A percentile compares a stretch with the other conserved stretches of the same genome.
Conservation (phyloP, 345 rosid genomes). For the Syzygium jambos region DNA sequence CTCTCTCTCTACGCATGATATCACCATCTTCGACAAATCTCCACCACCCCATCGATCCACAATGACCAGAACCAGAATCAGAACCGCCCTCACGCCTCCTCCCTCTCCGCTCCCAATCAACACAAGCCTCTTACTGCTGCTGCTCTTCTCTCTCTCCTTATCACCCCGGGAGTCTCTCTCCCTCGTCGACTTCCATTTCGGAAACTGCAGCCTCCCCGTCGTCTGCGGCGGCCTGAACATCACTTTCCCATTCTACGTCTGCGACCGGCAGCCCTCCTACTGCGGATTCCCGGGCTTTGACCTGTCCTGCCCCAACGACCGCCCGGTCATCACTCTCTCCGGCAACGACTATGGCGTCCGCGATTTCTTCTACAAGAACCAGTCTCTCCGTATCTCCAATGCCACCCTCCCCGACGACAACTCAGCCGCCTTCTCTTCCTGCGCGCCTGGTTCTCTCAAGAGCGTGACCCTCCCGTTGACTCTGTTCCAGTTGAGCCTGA, state of each 20-base stretch:
- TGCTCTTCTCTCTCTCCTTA: neutral
- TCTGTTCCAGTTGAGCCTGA: neutral
- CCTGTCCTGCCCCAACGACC: slow-evolving; percentile 15
- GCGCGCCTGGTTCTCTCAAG: neutral
- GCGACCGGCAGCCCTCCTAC: slow-evolving; percentile 1
- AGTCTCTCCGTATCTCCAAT: slow-evolving; percentile 27
- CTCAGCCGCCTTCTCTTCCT: neutral
- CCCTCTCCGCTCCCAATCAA: neutral
- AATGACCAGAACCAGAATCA: neutral
- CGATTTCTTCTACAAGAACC: slow-evolving; percentile 15
- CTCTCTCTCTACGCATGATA: neutral
- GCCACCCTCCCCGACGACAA: neutral
- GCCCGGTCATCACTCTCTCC: slow-evolving; percentile 17
- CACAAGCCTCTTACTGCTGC: neutral
- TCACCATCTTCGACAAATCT: too few relatives aligned
- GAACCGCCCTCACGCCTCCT: neutral
- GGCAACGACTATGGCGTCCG: slow-evolving; percentile 11
- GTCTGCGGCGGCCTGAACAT: slow-evolving; percentile 20
- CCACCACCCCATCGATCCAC: too few relatives aligned
- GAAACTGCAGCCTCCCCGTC: slow-evolving; percentile 9
- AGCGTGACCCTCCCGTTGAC: slow-evolving; percentile 17
- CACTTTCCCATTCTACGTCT: slow-evolving; percentile 29
- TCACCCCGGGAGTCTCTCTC: neutral
- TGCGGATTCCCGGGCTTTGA: neutral
- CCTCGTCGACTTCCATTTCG: neutral